These are phyloP conservation scores for Psilocybe cyanescens DNA, from an alignment of 768 basidiomycete genomes.

Conservation along the genomic window DNA sequence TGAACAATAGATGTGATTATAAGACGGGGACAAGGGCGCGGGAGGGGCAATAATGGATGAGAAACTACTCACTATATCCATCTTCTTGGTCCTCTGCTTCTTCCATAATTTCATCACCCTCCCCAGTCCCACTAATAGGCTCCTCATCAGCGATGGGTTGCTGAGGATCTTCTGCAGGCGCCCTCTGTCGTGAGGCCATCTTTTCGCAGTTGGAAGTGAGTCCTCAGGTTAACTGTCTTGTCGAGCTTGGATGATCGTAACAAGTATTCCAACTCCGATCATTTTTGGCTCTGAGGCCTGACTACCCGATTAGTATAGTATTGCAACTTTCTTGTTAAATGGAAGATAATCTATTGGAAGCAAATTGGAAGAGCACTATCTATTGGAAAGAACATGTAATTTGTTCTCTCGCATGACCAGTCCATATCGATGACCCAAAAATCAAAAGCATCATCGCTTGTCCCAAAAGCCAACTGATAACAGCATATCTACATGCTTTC, in stretches of 20 bases:
- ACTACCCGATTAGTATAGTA: neutral
- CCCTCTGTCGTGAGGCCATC: slow-evolving; percentile 44
- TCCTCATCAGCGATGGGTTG: slow-evolving; percentile 67
- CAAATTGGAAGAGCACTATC: neutral
- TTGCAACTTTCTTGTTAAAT: too few species aligned
- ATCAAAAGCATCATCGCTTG: slow-evolving; percentile 76
- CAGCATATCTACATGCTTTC: slow-evolving; percentile 70
- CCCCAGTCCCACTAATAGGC: slow-evolving; percentile 55
- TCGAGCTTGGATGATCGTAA: slow-evolving; percentile 16
- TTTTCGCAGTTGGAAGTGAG: slow-evolving; percentile 15
- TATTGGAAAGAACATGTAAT: slow-evolving; percentile 52
- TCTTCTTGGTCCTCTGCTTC: slow-evolving; percentile 76
- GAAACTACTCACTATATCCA: slow-evolving; percentile 73
- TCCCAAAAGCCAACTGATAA: slow-evolving; percentile 67
- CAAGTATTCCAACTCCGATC: slow-evolving; percentile 42
- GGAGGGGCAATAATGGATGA: slow-evolving; percentile 19
- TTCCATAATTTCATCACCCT: slow-evolving; percentile 83
- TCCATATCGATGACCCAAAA: slow-evolving; percentile 67
- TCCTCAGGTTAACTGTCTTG: slow-evolving; percentile 18
- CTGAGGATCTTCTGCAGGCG: slow-evolving; percentile 48
- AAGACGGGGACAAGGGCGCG: slow-evolving; percentile 17
- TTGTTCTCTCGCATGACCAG: slow-evolving; percentile 44
- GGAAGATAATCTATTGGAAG: too few species aligned
- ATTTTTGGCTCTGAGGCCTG: neutral
- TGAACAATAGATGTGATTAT: slow-evolving; percentile 11